Percentiles rank a stretch among this genome's conserved stretches.
Conservation (phyloP, 1,284 basidiomycete genomes). For the Rhodotorula glutinis region DNA sequence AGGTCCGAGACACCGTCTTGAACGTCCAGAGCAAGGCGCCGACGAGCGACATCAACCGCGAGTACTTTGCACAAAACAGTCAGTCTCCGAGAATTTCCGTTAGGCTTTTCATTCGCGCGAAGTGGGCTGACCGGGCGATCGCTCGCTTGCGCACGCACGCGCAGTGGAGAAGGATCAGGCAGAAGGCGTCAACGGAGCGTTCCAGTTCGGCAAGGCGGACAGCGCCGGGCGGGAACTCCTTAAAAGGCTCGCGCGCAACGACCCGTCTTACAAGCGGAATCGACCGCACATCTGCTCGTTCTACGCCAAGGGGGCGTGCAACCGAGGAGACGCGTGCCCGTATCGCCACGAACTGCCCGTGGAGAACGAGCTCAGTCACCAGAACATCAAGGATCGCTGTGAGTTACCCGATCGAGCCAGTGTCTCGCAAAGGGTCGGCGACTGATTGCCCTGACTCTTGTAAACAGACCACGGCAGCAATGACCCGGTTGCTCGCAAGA, state of each 20-base stretch:
- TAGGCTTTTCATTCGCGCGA: neutral
- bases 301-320: slow-evolving; percentile 93
- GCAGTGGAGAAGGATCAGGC: slow-evolving; percentile 37
- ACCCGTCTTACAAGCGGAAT: slow-evolving; percentile 96
- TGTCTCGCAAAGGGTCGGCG: neutral
- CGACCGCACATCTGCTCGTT: slow-evolving; percentile 91
- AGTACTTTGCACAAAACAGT: slow-evolving; percentile 96
- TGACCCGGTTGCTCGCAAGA: slow-evolving; percentile 87
- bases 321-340: slow-evolving; percentile 84
- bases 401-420: slow-evolving; percentile 9
- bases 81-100: slow-evolving; percentile 18
- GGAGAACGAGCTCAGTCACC: slow-evolving; percentile 77
- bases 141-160: neutral
- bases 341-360: slow-evolving; percentile 89
- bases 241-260: slow-evolving; percentile 79
- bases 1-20: slow-evolving; percentile 94
- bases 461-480: slow-evolving; percentile 68
- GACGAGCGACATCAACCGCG: slow-evolving; percentile 86
- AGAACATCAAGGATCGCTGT: slow-evolving; percentile 85
- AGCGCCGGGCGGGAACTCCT: slow-evolving; percentile 85
- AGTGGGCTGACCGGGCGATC: neutral
- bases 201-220: slow-evolving; percentile 46
- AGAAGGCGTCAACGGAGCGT: slow-evolving; percentile 40
- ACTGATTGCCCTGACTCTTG: too few relatives aligned
- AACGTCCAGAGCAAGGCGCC: slow-evolving; percentile 71